phyloP scores from a whole-genome alignment of 2,329 filamentous ascomycete genomes.

The Scytalidium lignicola region DNA sequence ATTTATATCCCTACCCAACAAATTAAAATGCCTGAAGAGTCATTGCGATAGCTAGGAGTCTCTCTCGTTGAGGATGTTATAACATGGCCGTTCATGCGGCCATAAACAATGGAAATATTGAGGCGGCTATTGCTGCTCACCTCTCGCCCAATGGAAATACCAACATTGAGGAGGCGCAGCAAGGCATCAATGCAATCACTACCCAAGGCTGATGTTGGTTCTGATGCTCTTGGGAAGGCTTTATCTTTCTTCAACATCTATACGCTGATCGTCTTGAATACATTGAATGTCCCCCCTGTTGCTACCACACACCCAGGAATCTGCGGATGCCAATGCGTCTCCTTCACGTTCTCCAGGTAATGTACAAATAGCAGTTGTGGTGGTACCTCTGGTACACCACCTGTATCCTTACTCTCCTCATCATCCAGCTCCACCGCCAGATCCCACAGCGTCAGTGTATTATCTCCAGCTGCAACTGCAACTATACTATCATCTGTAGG shows the following conservation, averaged over 20 bases:
- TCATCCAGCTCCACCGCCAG: conserved; percentile 94
- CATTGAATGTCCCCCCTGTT: conserved; percentile 83
- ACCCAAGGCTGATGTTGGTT: no score
- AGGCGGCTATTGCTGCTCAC: no score
- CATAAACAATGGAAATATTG: no score
- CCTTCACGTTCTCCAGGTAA: conserved; percentile 91
- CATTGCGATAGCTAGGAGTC: no score
- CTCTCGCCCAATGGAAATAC: no score
- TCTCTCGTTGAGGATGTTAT: no score
- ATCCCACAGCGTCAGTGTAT: conserved; percentile 95
- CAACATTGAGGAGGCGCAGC: no score
- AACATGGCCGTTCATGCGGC: no score
- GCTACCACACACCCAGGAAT: conserved; percentile 86
- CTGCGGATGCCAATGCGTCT: conserved; percentile 96
- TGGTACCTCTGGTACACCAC: conserved; percentile 82
- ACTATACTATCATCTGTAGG: conserved; percentile 95
- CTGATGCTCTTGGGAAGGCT: background rate
- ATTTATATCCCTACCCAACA: no score
- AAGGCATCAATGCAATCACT: no score
- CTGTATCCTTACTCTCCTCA: conserved; percentile 88
- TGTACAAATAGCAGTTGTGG: conserved; percentile 95
- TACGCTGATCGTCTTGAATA: conserved; percentile 80
- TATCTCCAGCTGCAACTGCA: conserved; percentile 85
- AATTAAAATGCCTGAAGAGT: no score
- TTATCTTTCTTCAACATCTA: conserved; percentile 31